Base-by-base conservation (phyloP, 2,329 filamentous ascomycete species). In the Thermothelomyces thermophilus region DNA sequence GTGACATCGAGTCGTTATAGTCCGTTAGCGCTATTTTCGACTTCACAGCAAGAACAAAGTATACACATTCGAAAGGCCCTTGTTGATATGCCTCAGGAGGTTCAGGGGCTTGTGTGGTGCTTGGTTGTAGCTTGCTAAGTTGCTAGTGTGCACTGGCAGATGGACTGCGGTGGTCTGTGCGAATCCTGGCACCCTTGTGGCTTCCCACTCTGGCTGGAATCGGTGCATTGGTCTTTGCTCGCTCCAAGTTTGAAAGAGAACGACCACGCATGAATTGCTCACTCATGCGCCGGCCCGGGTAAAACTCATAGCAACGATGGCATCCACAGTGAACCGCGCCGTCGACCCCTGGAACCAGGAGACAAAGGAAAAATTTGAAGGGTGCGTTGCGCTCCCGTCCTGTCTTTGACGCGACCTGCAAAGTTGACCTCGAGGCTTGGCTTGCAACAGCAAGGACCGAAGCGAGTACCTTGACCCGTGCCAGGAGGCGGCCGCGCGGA, bases 401-500 rank as follows among this genome's bases (percentile, higher is more conserved):
- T 6, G 7, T 16, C 3, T 35, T 35, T 35, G 8, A n/a, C 14
- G 33, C 3, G 33, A 35, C 7, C 14, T 14, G 16, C 16, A 6
- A 11, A 35, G 7, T 35, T 6, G 14, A 14, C 9, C 30, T 35
- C 40, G 9, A 30, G 11, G 28, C 5, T 33, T 31, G 4, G n/a
- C 22, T 22, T 14, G 5, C 9, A 36, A 53, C 62, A 95, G 91
- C 59, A 97, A 97, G 75, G 78, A 76, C 48, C 81, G 84, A 63
- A 95, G 90, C 74, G 84, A 96, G 66, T 97, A 86, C 71, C 89
- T 87, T 66, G 93, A 98, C 62, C 93, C 93, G 2, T 98, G 93
- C 68, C 91, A 97, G 67, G 91, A 95, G 62, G 89, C 89, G 5
- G 91, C 93, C 7, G 75, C 85, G 58, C 79, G 80, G 63, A 96